Conservation (phyloP, 805 yeast genomes). For the Metschnikowia picachoensis region DNA sequence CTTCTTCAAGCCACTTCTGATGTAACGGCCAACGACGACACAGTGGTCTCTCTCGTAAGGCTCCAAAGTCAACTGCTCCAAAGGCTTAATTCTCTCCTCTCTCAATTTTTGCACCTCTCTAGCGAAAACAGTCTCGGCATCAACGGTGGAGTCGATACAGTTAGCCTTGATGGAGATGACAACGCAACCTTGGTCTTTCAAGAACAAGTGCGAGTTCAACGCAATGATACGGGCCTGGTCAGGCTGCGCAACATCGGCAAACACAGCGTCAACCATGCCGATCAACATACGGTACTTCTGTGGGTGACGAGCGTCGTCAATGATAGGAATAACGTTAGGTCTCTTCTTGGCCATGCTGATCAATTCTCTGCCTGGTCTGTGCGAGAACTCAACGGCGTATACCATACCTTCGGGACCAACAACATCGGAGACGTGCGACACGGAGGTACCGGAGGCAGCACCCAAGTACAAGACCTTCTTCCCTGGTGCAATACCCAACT, state of each 20-base stretch:
- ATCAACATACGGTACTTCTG: slow-evolving; percentile 98
- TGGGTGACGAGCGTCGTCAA: slow-evolving; percentile 99
- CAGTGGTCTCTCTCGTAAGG: slow-evolving; percentile 99
- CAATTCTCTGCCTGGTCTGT: slow-evolving; percentile 99
- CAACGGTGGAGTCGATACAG: slow-evolving; percentile 99
- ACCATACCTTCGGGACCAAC: slow-evolving; percentile 99
- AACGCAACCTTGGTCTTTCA: slow-evolving; percentile 98
- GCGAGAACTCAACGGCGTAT: slow-evolving; percentile 98
- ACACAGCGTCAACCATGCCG: slow-evolving; percentile 98
- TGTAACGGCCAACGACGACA: slow-evolving; percentile 95
- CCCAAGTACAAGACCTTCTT: slow-evolving; percentile 95
- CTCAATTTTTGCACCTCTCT: slow-evolving; percentile 98
- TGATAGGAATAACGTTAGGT: slow-evolving; percentile 97
- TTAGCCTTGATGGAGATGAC: slow-evolving; percentile 98
- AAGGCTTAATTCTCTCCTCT: slow-evolving; percentile 97
- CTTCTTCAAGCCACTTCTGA: slow-evolving; percentile 76
- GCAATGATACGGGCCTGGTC: slow-evolving; percentile 99
- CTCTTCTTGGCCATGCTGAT: slow-evolving; percentile 99
- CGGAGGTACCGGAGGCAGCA: slow-evolving; percentile 99
- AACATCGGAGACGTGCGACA: slow-evolving; percentile 95
- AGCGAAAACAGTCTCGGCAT: slow-evolving; percentile 98
- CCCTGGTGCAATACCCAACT: slow-evolving; percentile 96
- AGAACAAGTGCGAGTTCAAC: slow-evolving; percentile 94
- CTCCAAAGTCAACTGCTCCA: slow-evolving; percentile 97
- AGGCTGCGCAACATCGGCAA: slow-evolving; percentile 99